These are phyloP conservation scores for Salix suchowensis DNA, from an alignment of 345 rosid species.

Conservation along the genomic window DNA sequence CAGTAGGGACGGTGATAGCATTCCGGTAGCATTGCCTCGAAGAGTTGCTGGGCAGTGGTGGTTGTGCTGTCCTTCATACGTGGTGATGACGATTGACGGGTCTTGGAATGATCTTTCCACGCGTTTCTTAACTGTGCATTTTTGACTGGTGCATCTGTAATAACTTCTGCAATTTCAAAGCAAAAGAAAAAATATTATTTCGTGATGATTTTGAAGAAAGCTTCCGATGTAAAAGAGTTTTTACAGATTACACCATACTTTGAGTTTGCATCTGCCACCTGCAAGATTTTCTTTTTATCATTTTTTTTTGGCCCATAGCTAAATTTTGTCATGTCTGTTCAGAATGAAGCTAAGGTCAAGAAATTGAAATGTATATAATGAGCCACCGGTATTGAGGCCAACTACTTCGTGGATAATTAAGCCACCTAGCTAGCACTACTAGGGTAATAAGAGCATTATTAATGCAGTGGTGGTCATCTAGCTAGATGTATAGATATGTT, in stretches of 20 bases:
- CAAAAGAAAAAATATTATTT: background rate
- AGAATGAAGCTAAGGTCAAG: background rate
- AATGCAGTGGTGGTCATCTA: background rate
- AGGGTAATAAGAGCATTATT: background rate
- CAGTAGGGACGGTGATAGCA: constrained; percentile 34
- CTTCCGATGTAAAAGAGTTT: background rate
- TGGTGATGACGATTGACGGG: constrained; percentile 81
- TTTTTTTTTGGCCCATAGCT: background rate
- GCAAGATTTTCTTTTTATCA: background rate
- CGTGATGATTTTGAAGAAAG: background rate
- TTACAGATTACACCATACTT: background rate
- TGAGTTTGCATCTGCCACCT: background rate
- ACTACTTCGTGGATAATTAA: background rate
- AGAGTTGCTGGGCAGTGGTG: constrained; percentile 68
- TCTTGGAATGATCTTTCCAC: constrained; percentile 90
- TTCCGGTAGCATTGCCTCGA: constrained; percentile 51
- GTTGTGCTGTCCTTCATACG: constrained; percentile 87
- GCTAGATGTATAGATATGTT: background rate
- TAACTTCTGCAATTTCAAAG: constrained; percentile 55
- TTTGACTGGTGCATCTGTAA: constrained; percentile 87
- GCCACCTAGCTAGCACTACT: background rate
- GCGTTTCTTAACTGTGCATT: constrained; percentile 78
- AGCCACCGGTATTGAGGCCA: background rate
- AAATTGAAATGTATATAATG: background rate
- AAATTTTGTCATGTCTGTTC: background rate